phyloP scores from a whole-genome alignment of 345 rosid species.

The Melaleuca quinquenervia region DNA sequence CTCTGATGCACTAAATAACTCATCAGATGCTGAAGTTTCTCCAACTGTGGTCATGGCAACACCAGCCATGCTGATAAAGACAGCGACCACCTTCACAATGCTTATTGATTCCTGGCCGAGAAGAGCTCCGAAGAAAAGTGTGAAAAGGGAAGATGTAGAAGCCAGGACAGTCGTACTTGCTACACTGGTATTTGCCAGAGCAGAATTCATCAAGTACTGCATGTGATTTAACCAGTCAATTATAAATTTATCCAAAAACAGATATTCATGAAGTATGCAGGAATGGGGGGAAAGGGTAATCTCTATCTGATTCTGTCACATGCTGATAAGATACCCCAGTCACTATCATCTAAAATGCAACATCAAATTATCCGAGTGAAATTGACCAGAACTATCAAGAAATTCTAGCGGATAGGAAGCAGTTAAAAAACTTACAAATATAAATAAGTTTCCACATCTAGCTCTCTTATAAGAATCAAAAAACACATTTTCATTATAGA shows the following conservation, averaged over 20 bases:
- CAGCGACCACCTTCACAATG: slow-evolving; percentile 43
- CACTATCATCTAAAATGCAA: background rate
- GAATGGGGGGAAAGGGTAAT: background rate
- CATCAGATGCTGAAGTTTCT: slow-evolving; percentile 52
- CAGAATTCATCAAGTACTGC: slow-evolving; percentile 50
- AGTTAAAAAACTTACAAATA: background rate
- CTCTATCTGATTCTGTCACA: background rate
- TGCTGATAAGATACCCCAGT: background rate
- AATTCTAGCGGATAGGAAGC: background rate
- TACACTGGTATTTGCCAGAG: slow-evolving; percentile 61
- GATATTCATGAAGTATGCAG: background rate
- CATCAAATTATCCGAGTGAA: background rate
- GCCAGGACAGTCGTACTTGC: slow-evolving; percentile 60
- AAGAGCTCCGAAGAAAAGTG: slow-evolving; percentile 52
- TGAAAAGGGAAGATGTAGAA: slow-evolving; percentile 59
- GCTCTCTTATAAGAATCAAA: background rate
- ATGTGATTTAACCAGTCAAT: background rate
- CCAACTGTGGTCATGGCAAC: slow-evolving; percentile 63
- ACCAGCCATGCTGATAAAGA: slow-evolving; percentile 53
- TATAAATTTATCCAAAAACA: background rate
- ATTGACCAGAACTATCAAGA: background rate
- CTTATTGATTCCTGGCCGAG: slow-evolving; percentile 48
- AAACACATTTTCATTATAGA: background rate
- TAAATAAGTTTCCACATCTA: background rate
- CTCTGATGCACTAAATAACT: slow-evolving; percentile 29